phyloP scores from a whole-genome alignment of 208 protist species.

The Hexamita inflata region DNA sequence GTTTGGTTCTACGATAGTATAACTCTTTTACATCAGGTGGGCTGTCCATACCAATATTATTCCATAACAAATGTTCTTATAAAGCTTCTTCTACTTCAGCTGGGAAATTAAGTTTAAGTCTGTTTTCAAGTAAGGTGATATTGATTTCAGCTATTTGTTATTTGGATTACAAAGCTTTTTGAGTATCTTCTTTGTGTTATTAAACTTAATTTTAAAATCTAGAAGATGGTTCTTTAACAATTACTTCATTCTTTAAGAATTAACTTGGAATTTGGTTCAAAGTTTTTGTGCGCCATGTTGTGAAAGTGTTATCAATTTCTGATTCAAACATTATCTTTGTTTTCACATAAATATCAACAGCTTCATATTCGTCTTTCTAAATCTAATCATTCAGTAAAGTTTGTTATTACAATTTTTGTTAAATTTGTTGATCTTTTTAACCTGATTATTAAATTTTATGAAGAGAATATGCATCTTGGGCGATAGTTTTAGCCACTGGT shows the following conservation, averaged over 20 bases:
- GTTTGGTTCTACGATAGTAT: neutral
- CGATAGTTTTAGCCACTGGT: neutral
- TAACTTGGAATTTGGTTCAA: too few species aligned
- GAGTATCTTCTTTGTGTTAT: too few species aligned
- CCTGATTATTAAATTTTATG: too few species aligned
- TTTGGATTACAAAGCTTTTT: too few species aligned
- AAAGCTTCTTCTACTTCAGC: neutral
- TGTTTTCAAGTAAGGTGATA: neutral
- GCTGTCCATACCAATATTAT: neutral
- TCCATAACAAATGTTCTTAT: constrained; percentile 1
- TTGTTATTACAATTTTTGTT: too few species aligned
- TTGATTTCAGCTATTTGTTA: too few species aligned
- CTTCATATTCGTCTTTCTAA: constrained; percentile 5
- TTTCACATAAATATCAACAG: constrained; percentile 2
- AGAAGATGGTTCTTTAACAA: too few species aligned
- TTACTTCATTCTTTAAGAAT: too few species aligned
- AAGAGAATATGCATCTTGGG: too few species aligned
- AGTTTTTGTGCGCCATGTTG: neutral
- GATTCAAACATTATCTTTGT: constrained; percentile 1
- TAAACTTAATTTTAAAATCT: too few species aligned
- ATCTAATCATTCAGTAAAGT: too few species aligned
- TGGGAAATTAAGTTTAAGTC: neutral
- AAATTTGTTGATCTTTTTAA: too few species aligned
- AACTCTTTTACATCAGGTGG: neutral
- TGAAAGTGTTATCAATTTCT: neutral